Conservation (phyloP, 2,329 filamentous ascomycete genomes). For the Ophiostoma sp. region DNA sequence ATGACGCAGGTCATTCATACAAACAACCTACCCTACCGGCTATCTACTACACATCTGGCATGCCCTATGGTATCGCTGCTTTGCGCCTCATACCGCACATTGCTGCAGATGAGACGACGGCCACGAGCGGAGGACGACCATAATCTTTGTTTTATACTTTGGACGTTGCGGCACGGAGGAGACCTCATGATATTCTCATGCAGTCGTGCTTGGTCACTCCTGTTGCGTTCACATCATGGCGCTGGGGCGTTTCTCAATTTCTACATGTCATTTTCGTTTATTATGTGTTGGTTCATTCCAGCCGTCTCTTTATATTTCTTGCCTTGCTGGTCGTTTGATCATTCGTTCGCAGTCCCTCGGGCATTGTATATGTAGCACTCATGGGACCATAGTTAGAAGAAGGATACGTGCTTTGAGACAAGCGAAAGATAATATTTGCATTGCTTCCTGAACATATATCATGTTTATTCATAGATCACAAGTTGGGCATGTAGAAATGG, state of each 20-base stretch:
- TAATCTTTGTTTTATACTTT: conserved; percentile 5
- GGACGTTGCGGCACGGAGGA: not conserved
- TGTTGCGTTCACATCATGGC: conserved; percentile 7
- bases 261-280: not conserved
- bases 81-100: too few relatives aligned
- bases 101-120: not conserved
- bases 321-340: not conserved
- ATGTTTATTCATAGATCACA: too few relatives aligned
- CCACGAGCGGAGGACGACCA: not conserved
- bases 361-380: not conserved
- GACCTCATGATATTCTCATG: not conserved
- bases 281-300: not conserved
- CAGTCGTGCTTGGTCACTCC: not conserved
- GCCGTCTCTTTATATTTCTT: not conserved
- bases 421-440: not conserved
- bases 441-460: not conserved
- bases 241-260: conserved; percentile 12
- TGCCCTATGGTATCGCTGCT: too few relatives aligned
- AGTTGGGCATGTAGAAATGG: too few relatives aligned
- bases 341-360: not conserved
- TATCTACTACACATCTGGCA: not conserved
- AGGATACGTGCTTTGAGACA: not conserved
- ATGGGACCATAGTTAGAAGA: not conserved
- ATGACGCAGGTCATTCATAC: not conserved
- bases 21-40: not conserved